Conservation (phyloP, 208 protist species). For the Leishmania aethiopica region DNA sequence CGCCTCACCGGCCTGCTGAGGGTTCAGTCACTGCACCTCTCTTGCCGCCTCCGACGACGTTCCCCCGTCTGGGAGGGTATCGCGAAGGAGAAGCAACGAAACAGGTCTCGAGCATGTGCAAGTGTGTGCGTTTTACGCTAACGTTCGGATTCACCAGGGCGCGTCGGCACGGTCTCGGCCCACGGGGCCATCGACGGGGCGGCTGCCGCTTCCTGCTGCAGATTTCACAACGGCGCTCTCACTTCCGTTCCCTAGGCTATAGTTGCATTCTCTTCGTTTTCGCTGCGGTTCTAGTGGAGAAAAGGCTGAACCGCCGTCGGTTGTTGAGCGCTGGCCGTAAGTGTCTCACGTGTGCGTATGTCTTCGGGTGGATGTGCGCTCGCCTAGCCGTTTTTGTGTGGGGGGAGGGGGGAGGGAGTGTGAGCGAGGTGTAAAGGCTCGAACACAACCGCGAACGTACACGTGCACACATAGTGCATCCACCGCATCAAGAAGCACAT, state of each 20-base stretch:
- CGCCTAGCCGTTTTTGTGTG: background rate
- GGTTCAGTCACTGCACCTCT: background rate
- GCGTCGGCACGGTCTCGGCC: background rate
- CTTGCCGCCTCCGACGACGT: background rate
- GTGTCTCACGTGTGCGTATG: background rate
- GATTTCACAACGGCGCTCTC: background rate
- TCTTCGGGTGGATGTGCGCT: background rate
- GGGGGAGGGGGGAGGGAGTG: background rate
- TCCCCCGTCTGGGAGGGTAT: background rate
- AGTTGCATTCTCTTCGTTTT: background rate
- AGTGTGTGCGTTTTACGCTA: background rate
- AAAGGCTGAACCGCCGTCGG: background rate
- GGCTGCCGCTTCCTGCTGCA: background rate
- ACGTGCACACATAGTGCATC: background rate
- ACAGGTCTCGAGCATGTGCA: background rate
- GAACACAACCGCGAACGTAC: background rate
- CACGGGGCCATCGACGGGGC: background rate
- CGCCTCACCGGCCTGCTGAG: background rate
- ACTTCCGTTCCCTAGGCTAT: background rate
- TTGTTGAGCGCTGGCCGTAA: background rate
- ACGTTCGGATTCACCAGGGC: background rate
- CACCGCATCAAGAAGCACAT: background rate
- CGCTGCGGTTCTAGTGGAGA: background rate
- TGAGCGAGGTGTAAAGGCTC: background rate
- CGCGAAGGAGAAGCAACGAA: background rate